Conservation (phyloP, 2,329 filamentous ascomycete species). For the Diaporthe capsici region DNA sequence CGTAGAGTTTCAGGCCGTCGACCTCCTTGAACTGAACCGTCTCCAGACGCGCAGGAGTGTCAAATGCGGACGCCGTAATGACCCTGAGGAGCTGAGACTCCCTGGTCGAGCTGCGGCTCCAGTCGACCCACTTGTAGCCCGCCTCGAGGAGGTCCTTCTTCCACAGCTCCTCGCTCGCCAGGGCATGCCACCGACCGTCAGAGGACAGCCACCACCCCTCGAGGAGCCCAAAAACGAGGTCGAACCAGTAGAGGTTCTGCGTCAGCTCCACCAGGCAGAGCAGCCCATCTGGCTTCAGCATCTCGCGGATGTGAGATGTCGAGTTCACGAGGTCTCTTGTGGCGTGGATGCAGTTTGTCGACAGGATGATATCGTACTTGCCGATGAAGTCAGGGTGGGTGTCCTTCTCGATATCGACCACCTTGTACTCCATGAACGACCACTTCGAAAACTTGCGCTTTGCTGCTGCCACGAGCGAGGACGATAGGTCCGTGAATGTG, state of each 20-base stretch:
- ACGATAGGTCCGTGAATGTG: slow-evolving; percentile 59
- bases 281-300: slow-evolving; percentile 50
- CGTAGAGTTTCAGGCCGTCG: slow-evolving; percentile 44
- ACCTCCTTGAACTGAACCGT: slow-evolving; percentile 45
- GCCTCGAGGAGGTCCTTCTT: slow-evolving; percentile 41
- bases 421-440: slow-evolving; percentile 46
- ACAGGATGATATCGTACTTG: slow-evolving; percentile 51
- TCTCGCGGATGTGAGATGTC: slow-evolving; percentile 44
- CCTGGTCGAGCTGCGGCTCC: slow-evolving; percentile 45
- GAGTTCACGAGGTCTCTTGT: slow-evolving; percentile 47
- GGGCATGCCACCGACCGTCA: slow-evolving; percentile 47
- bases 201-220: slow-evolving; percentile 55
- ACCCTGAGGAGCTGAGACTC: slow-evolving; percentile 48
- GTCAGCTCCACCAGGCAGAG: slow-evolving; percentile 52
- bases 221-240: slow-evolving; percentile 52
- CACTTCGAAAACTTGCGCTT: slow-evolving; percentile 45
- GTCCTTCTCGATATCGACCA: slow-evolving; percentile 50
- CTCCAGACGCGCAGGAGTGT: slow-evolving; percentile 34
- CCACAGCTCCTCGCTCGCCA: slow-evolving; percentile 45
- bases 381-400: slow-evolving; percentile 40
- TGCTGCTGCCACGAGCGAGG: slow-evolving; percentile 49
- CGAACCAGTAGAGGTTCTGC: slow-evolving; percentile 46
- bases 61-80: slow-evolving; percentile 44
- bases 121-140: slow-evolving; percentile 47
- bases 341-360: slow-evolving; percentile 56